Base-by-base conservation (phyloP, 2,329 filamentous ascomycete genomes). In the Colletotrichum brevisporum region DNA sequence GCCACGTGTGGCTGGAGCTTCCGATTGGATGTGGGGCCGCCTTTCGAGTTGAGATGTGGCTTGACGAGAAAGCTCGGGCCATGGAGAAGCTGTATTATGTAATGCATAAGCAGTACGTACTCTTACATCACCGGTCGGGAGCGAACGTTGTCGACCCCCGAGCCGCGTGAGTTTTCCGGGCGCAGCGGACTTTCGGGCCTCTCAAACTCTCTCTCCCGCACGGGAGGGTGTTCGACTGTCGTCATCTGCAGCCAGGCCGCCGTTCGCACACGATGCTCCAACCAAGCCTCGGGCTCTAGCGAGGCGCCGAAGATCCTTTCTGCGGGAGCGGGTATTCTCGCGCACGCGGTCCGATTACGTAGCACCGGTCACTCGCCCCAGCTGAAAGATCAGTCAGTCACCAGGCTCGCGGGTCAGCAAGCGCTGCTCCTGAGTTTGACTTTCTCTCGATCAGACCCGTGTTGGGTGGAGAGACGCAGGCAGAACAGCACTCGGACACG, bases 141-240 rank as follows among this genome's bases (percentile, higher is more conserved):
- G 62, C 61, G 51, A 68, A 65, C 47, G 48, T 31, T 54, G 64
- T 18, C 13, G 53, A 36, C 65, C 53, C n/a, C 54, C 57, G n/a
- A 50, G 18, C 31, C 24, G 39, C 50, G 53, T 58, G 59, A 53
- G 26, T 26, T 56, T 63, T 41, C 26, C 47, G 52, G 52, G 26
- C 43, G 52, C 62, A 41, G 61, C 66, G 62, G 67, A 69, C 62
- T 45, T 67, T 69, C 62, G 62, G 67, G 50, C 67, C 67, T 61
- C 56, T 4, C 18, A 48, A 36, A 36, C 31, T 36, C 31, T 36
- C 6, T 10, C 31, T 36, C 10, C 43, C 39, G 51, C 26, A 39
- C 47, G 60, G 47, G 15, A 41, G 24, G 36, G 26, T 50, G 48
- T n/a, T 67, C 18, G 41, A 47, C 26, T 67, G 67, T 69, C 67